Evolutionary conservation across 2,329 filamentous ascomycete genomes (phyloP).

Genomic region (Sporothrix brasiliensis): DNA sequence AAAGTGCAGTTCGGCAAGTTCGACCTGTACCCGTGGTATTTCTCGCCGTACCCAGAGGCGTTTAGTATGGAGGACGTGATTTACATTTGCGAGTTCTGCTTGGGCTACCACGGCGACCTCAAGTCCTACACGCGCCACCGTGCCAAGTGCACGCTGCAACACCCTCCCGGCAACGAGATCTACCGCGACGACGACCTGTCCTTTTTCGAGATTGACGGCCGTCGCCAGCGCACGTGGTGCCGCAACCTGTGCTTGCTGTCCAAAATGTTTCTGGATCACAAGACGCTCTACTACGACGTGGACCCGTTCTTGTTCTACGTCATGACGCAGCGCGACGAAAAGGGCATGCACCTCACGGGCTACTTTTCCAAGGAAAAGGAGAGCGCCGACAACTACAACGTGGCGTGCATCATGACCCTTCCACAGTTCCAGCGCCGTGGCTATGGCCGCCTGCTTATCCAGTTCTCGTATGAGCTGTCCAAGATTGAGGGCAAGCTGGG

Average conservation of each 20-base stretch:
- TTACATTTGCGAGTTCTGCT: constrained; percentile 96
- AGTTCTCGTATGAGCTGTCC: constrained; percentile 95
- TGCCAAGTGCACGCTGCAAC: constrained; percentile 83
- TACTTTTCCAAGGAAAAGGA: constrained; percentile 99
- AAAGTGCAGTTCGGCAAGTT: constrained; percentile 91
- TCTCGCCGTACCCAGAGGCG: constrained; percentile 90
- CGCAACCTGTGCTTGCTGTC: constrained; percentile 91
- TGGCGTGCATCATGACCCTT: constrained; percentile 94
- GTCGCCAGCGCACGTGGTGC: constrained; percentile 93
- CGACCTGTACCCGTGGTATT: constrained; percentile 97
- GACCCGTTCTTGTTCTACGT: constrained; percentile 98
- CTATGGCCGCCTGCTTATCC: constrained; percentile 89
- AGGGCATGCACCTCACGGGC: constrained; percentile 94
- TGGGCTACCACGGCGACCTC: constrained; percentile 83
- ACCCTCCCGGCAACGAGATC: constrained; percentile 96
- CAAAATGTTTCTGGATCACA: constrained; percentile 97
- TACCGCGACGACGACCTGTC: constrained; percentile 93
- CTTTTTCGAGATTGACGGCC: constrained; percentile 96
- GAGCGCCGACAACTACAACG: constrained; percentile 93
- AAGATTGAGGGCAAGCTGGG: constrained; percentile 94
- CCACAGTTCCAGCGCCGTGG: constrained; percentile 96
- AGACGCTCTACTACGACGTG: constrained; percentile 99
- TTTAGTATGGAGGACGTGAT: constrained; percentile 89
- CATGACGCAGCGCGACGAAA: constrained; percentile 86
- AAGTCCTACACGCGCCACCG: constrained; percentile 85